Evolutionary conservation across 495 filamentous ascomycete genomes (phyloP), one percentile per base, ranked within the genome.

Genomic region (Lindgomyces ingoldianus): DNA sequence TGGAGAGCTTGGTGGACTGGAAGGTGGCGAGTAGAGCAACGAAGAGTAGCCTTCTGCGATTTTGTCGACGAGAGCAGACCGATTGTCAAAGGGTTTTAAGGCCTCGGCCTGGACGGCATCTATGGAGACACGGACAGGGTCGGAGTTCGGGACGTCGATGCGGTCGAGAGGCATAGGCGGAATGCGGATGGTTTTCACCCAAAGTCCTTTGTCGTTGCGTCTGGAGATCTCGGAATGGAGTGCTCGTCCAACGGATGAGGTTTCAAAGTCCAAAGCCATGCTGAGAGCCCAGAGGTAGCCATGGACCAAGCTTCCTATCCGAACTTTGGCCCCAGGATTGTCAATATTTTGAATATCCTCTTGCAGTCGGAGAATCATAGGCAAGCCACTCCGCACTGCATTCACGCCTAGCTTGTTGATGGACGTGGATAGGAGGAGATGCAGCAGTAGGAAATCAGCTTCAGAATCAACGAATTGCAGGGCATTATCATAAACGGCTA

Each of bases 351-450:
- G 81, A 55, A 93, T 86, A 69, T 95, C 91, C 64, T 93, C 90
- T 71, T 96, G 92, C 18, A 97, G 82, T 49, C 87, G 83, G 71
- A 92, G 81, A 16, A 96, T 84, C 92, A 97, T 94, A 26, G 93
- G 90, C 51, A 96, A 75, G 0, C 91, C 90, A 67, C 83, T 86
- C 56, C 85, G 80, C n/a, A 81, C 84, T 16, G 89, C 88, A 72
- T 96, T 95, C 33, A 96, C 84, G n/a, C 92, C 91, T 2, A 96
- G 81, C 52, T 87, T 87, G 48, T 85, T 82, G 30, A 91, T 84
- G 2, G 96, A 80, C 57, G 81, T 88, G 2, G 82, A 75, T 41
- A 96, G 79, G 18, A 97, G 76, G 10, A 92, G 78, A 66, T 96
- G 89, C 16, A 93, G 79, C 12, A 94, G 75, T 42, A 89, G 77